A percentile compares a stretch with the other conserved stretches of the same genome.
Evolutionary conservation across 2,329 filamentous ascomycete species (phyloP).

Genomic region (Stagonosporopsis chrysanthemi): DNA sequence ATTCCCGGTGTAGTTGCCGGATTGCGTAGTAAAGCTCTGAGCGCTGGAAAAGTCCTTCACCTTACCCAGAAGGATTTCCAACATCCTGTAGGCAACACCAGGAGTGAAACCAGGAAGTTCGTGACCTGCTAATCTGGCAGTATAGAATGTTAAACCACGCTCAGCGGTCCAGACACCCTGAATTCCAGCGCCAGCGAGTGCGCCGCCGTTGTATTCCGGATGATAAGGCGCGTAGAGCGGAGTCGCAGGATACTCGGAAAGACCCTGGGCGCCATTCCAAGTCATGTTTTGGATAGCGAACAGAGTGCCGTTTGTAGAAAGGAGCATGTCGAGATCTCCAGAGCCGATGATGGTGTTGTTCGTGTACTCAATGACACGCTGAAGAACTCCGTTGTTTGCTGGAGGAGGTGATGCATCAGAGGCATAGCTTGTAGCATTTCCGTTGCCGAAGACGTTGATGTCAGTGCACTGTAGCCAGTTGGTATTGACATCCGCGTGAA

Average conservation of each 20-base stretch:
- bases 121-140: conserved; percentile 52
- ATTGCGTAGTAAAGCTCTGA: conserved; percentile 47
- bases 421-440: conserved; percentile 27
- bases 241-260: conserved; percentile 53
- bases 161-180: conserved; percentile 54
- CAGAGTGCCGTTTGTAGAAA: conserved; percentile 61
- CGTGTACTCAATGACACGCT: conserved; percentile 59
- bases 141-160: conserved; percentile 57
- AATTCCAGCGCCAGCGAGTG: conserved; percentile 51
- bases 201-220: conserved; percentile 51
- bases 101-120: conserved; percentile 55
- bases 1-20: conserved; percentile 42
- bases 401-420: conserved; percentile 51
- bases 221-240: conserved; percentile 56
- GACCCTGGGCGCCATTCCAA: conserved; percentile 59
- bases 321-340: conserved; percentile 58
- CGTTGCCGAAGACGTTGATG: conserved; percentile 53
- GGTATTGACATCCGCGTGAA: conserved; percentile 56
- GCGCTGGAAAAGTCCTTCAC: conserved; percentile 48
- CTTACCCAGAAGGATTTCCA: conserved; percentile 54
- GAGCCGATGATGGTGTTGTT: conserved; percentile 61
- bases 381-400: conserved; percentile 52
- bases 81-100: conserved; percentile 51
- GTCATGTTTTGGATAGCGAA: conserved; percentile 63
- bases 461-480: conserved; percentile 54